These are phyloP conservation scores for Theobroma grandiflorum DNA, from an alignment of 441 rosid species.

Conservation along the genomic window DNA sequence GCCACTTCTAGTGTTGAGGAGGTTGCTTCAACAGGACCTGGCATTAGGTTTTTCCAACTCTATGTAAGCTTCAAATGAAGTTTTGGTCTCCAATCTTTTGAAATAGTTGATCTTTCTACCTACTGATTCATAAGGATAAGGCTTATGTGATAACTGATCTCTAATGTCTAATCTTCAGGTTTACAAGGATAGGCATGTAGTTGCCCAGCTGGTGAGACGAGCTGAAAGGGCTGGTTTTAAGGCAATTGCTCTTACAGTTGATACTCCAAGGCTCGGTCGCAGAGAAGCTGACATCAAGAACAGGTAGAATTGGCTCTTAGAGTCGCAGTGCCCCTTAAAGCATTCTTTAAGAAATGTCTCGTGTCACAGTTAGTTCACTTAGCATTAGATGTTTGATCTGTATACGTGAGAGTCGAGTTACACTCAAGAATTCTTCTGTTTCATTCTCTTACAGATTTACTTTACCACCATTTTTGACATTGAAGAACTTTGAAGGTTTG, in stretches of 20 bases:
- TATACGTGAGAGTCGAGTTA: neutral
- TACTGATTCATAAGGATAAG: neutral
- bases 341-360: neutral
- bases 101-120: neutral
- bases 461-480: slow-evolving; percentile 73
- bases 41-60: slow-evolving; percentile 93
- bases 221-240: slow-evolving; percentile 98
- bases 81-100: neutral
- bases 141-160: slow-evolving; percentile 17
- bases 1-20: slow-evolving; percentile 95
- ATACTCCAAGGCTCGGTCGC: slow-evolving; percentile 72
- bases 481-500: slow-evolving; percentile 93
- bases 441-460: slow-evolving; percentile 59
- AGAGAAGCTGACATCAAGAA: slow-evolving; percentile 75
- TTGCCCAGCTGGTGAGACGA: slow-evolving; percentile 84
- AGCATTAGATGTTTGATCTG: neutral
- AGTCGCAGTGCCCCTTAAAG: neutral
- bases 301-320: slow-evolving; percentile 37
- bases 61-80: slow-evolving; percentile 61
- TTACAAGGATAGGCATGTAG: slow-evolving; percentile 80
- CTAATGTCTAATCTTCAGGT: slow-evolving; percentile 52
- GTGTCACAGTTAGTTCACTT: neutral
- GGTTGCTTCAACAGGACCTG: slow-evolving; percentile 95
- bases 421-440: neutral
- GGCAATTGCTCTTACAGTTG: slow-evolving; percentile 84